Base-by-base conservation (phyloP, 345 rosid genomes). In the Fremontodendron californicum region DNA sequence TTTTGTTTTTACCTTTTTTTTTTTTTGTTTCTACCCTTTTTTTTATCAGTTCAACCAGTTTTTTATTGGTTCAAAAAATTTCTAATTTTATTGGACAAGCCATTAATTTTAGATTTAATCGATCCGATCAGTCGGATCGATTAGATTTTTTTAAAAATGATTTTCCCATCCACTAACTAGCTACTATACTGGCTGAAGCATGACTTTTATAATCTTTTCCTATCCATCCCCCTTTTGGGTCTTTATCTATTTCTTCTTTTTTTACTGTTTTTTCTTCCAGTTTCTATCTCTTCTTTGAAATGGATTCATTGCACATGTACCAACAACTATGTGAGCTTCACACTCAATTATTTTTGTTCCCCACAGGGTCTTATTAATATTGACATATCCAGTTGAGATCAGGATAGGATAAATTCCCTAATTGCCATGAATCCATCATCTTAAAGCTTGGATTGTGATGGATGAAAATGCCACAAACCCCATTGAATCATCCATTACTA, bases 301-400 rank as follows among this genome's bases (percentile, higher is more conserved):
- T 9, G 31, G 58, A 64, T 31, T 39, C 64, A 37, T 11, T 61
- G 70, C 80, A 75, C 80, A 79, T 51, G 82, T 33, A 23, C 52
- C 81, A 70, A 54, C 80, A 79, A 43, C 81, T 84, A 74, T 58
- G 84, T 75, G 83, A 75, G 35, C 40, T 83, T 66, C 52, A 21
- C 0, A 75, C 55, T 69, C 69, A 76, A 84, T 86, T 63, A 82
- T 61, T 80, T 82, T n/a, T 77, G 85, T 76, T 73, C 84, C 84
- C 85, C 78, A 80, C 84, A 19, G 27, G 31, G 35, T 46, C 39
- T 78, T 80, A 31, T 73, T 25, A 80, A 67, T 35, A 9, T 64
- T 55, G 19, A 51, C 55, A 73, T 45, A 64, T 55, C 77, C 78
- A 70, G 31, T 43, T 73, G 46, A 75, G 54, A 68, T 67, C 74